Evolutionary conservation across 495 filamentous ascomycete genomes (phyloP), one percentile per base, ranked within the genome.

Genomic region (Lasiosphaeria hispida): DNA sequence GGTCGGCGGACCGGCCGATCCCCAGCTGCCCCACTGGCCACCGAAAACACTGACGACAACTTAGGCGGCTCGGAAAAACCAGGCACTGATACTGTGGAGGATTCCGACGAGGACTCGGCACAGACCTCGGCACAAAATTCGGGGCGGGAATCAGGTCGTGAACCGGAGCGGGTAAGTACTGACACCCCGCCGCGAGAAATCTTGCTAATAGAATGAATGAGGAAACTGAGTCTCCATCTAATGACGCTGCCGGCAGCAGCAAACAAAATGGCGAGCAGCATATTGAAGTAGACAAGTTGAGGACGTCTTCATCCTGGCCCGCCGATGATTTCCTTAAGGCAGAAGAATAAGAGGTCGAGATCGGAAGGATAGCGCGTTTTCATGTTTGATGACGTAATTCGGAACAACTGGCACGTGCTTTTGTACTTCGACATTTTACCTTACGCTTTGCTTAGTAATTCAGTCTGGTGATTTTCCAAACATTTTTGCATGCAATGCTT

Each of bases 371-470:
- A n/a, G n/a, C n/a, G n/a, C n/a, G n/a, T n/a, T 43, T 43, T 43
- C 40, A 43, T 10, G 44, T 48, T 23, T 7, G 44, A 48, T 48
- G 44, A 48, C 44, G 44, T 44, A 44, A 14, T 48, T n/a, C n/a
- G n/a, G 4, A 4, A 5, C 15, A 48, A 48, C 44, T 4, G 4
- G 15, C 11, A 14, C 44, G 44, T 33, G 44, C 44, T 48, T 48
- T 48, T 18, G 44, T 33, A 48, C 44, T n/a, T n/a, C n/a, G n/a
- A 13, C 5, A 43, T n/a, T 43, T 43, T 15, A 6, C 13, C 40
- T 15, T 48, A 48, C 18, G 44, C 13, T 48, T 48, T 48, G 44
- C 44, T 48, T 48, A 48, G 44, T 48, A 48, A 48, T 48, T 4
- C 44, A 23, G 44, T 48, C 44, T 48, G 44, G 15, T 48, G 44